These are phyloP conservation scores for Schizopora paradoxa DNA, from an alignment of 1,284 basidiomycete genomes.

Conservation along the genomic window DNA sequence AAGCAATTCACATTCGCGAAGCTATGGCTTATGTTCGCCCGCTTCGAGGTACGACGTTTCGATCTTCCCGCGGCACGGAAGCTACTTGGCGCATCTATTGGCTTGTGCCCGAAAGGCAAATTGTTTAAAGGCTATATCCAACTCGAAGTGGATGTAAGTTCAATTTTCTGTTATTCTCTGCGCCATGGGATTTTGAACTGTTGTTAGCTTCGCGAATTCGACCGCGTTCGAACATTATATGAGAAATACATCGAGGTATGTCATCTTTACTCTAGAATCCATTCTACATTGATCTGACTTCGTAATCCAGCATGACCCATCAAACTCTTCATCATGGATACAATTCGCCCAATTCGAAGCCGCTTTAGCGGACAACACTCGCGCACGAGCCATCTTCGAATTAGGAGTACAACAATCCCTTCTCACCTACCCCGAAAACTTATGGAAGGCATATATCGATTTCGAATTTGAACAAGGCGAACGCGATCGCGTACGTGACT, in stretches of 20 bases:
- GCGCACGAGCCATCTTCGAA: constrained; percentile 94
- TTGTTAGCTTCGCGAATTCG: constrained; percentile 84
- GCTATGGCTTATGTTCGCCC: constrained; percentile 86
- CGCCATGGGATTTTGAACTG: constrained; percentile 15
- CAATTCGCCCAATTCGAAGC: constrained; percentile 94
- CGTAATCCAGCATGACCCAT: constrained; percentile 70
- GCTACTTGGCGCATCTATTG: constrained; percentile 86
- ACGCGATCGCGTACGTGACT: constrained; percentile 73
- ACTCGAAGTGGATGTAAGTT: constrained; percentile 77
- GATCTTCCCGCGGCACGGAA: constrained; percentile 85
- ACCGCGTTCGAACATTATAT: constrained; percentile 88
- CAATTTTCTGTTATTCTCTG: neutral
- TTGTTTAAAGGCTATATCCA: constrained; percentile 94
- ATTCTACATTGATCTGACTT: constrained; percentile 10
- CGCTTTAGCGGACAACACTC: constrained; percentile 86
- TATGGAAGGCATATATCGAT: constrained; percentile 99
- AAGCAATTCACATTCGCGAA: constrained; percentile 98
- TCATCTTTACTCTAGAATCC: constrained; percentile 11
- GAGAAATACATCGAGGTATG: constrained; percentile 89
- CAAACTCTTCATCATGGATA: constrained; percentile 93
- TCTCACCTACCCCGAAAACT: constrained; percentile 96
- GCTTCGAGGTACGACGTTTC: constrained; percentile 86
- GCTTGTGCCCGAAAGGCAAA: constrained; percentile 93
- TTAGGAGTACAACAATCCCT: constrained; percentile 85
- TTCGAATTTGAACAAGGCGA: constrained; percentile 95